Conservation (phyloP, 495 filamentous ascomycete genomes). For the Jackrogersella multiformis region DNA sequence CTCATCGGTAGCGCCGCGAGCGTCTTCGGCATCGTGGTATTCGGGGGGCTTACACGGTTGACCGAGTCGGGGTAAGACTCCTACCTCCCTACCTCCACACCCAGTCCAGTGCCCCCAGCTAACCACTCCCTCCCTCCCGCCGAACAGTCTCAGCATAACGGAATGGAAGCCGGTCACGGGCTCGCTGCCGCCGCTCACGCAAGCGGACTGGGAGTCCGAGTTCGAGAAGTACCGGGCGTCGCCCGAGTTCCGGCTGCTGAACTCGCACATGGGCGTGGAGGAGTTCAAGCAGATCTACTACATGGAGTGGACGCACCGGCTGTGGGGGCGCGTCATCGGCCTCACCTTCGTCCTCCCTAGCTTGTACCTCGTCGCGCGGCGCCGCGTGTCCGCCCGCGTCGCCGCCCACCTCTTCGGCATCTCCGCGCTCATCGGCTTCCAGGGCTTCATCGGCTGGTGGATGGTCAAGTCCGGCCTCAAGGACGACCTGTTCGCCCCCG, state of each 20-base stretch:
- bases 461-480: constrained; percentile 97
- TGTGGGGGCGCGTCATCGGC: constrained; percentile 95
- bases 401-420: constrained; percentile 82
- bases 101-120: no score
- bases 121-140: background rate
- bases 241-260: constrained; percentile 89
- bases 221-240: constrained; percentile 90
- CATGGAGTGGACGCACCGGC: constrained; percentile 98
- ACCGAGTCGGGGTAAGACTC: constrained; percentile 89
- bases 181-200: constrained; percentile 81
- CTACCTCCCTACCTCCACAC: background rate
- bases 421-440: constrained; percentile 88
- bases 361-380: constrained; percentile 84
- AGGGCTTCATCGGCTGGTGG: constrained; percentile 98
- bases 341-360: constrained; percentile 88
- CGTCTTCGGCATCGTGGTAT: constrained; percentile 96
- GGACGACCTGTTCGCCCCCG: constrained; percentile 92
- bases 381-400: constrained; percentile 81
- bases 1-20: constrained; percentile 87
- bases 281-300: constrained; percentile 99
- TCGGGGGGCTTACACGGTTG: constrained; percentile 89
- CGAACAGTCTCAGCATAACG: constrained; percentile 88
- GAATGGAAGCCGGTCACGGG: constrained; percentile 99
- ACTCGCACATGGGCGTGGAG: constrained; percentile 86
- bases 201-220: constrained; percentile 84